Evolutionary conservation across 2,329 filamentous ascomycete species (phyloP), one percentile per base, ranked within the genome.

Genomic region (Aureobasidium uvarum): DNA sequence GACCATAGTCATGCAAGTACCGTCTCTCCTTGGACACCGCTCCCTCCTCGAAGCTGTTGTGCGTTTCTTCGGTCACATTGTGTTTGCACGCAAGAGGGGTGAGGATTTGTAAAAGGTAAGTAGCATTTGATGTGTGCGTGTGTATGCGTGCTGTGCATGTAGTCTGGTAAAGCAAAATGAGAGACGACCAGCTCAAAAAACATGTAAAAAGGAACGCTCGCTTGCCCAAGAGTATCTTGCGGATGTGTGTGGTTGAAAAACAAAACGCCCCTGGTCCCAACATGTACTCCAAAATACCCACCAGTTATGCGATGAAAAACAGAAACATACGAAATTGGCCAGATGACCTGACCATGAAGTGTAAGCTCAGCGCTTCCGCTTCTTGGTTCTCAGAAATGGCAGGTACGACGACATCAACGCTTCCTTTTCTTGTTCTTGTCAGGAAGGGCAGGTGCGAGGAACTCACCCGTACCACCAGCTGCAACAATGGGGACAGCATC

Each of bases 381-480:
- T 89, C 82, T 89, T 89, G 74, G 79, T 88, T 88, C 69, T 87
- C 85, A 36, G 71, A 69, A 55, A 72, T 66, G 4, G 74, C 72
- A 16, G 74, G 75, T 31, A 74, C 73, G 36, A 76, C 25, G 25
- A 25, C 25, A 25, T 64, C 62, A 88, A 73, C 86, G 81, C 81
- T 90, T 90, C 73, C 87, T 83, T 79, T 89, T 89, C 82, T 89
- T 89, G 74, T 80, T 85, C 79, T 88, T 88, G 69, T 87, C 85
- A 36, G 71, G 70, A 55, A 72, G 66, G 4, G 74, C 72, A 16
- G 74, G 75, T 31, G 74, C 73, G 36, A 76, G 67, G 66, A 76
- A 76, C 46, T 71, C 71, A 16, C 70, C 71, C 71, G 76, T 14
- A 74, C 74, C 45, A 72, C 70, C 50, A 28, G 75, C 68, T 23